phyloP scores from a whole-genome alignment of 306 rosid species.

The Dicorynia guianensis region DNA sequence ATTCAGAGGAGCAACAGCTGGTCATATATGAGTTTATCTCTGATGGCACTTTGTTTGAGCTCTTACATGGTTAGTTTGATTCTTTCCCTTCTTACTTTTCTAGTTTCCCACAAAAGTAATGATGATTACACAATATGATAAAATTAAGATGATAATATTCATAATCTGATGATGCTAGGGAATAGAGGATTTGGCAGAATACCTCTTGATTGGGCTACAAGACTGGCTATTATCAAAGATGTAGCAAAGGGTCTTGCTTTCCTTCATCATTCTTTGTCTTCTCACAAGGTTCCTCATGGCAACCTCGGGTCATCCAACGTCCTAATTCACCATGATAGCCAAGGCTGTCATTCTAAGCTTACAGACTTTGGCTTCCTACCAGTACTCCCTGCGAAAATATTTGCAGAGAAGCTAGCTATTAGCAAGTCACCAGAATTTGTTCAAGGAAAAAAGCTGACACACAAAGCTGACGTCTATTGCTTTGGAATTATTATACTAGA shows the following conservation, averaged over 20 bases:
- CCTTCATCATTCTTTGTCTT: slow-evolving; percentile 67
- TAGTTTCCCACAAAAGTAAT: neutral
- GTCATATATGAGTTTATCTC: slow-evolving; percentile 59
- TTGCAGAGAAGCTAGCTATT: slow-evolving; percentile 51
- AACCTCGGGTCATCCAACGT: slow-evolving; percentile 75
- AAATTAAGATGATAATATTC: slow-evolving; percentile 30
- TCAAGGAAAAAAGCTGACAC: slow-evolving; percentile 63
- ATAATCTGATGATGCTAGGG: slow-evolving; percentile 49
- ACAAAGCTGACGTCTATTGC: slow-evolving; percentile 68
- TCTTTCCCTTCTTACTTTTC: slow-evolving; percentile 21
- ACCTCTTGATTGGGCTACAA: slow-evolving; percentile 65
- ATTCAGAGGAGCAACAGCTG: slow-evolving; percentile 67
- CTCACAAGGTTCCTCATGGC: slow-evolving; percentile 72
- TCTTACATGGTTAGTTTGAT: slow-evolving; percentile 69
- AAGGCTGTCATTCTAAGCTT: slow-evolving; percentile 58
- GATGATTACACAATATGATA: slow-evolving; percentile 17
- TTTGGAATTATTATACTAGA: slow-evolving; percentile 75
- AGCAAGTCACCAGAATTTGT: slow-evolving; percentile 65
- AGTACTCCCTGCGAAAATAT: slow-evolving; percentile 42
- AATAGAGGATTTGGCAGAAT: slow-evolving; percentile 61
- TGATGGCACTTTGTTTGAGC: slow-evolving; percentile 59
- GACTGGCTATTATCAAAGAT: slow-evolving; percentile 65
- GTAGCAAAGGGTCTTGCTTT: slow-evolving; percentile 72
- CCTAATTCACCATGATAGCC: slow-evolving; percentile 45
- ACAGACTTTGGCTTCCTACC: slow-evolving; percentile 67